Evolutionary conservation across 441 rosid genomes (phyloP).

Genomic region (Pelargonium fulgidum): DNA sequence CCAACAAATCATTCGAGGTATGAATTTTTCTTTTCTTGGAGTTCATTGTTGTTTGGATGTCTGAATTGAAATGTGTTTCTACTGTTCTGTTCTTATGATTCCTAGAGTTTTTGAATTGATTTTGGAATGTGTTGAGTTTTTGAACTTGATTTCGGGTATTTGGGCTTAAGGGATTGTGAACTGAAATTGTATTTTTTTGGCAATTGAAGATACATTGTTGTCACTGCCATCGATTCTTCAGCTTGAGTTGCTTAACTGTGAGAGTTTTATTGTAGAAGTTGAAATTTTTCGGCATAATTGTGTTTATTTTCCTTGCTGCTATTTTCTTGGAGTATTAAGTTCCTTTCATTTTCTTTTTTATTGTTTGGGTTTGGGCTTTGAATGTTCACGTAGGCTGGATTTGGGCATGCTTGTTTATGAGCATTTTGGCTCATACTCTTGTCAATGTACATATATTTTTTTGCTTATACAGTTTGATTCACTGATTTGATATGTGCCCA

Average conservation of each 20-base stretch:
- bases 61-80: no score
- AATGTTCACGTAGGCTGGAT: no score
- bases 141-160: not conserved
- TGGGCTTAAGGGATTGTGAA: not conserved
- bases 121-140: no score
- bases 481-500: no score
- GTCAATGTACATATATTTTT: no score
- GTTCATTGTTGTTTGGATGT: not conserved
- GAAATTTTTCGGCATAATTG: no score
- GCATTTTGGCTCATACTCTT: no score
- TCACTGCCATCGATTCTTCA: not conserved
- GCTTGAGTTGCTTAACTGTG: not conserved
- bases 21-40: not conserved
- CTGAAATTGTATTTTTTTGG: not conserved
- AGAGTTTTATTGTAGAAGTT: not conserved
- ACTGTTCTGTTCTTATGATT: no score
- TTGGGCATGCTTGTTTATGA: not conserved
- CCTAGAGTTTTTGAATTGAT: no score
- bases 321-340: not conserved
- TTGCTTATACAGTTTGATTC: no score
- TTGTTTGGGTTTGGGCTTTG: not conserved
- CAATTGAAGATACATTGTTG: not conserved
- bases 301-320: not conserved
- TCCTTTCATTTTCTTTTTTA: not conserved
- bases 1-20: slow-evolving; percentile 74